Evolutionary conservation across 768 basidiomycete genomes (phyloP).

Genomic region (Sporobolomyces pararoseus): DNA sequence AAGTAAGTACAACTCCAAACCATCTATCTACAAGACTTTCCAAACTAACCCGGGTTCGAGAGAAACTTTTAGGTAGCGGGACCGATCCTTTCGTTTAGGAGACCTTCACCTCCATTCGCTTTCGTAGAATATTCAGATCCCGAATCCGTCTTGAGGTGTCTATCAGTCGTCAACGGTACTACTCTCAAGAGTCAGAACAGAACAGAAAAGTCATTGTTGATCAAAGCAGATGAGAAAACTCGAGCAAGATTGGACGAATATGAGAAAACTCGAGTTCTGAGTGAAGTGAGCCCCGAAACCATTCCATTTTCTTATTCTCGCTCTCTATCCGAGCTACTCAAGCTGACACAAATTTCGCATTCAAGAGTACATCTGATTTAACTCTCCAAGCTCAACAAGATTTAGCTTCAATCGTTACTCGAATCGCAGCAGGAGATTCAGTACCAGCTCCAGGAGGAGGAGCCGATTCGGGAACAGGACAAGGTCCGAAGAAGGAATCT

Average conservation of each 20-base stretch:
- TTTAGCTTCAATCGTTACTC: conserved; percentile 21
- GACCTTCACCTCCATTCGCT: conserved; percentile 91
- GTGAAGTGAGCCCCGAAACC: conserved; percentile 61
- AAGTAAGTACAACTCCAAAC: conserved; percentile 24
- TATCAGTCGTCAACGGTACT: conserved; percentile 62
- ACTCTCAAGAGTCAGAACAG: conserved; percentile 63
- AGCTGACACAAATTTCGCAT: too few relatives aligned
- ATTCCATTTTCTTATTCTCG: conserved; percentile 6
- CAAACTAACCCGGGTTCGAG: too few relatives aligned
- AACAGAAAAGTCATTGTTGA: conserved; percentile 65
- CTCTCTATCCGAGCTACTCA: background rate
- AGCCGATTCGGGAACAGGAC: too few relatives aligned
- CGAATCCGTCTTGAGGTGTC: conserved; percentile 76
- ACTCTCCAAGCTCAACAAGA: conserved; percentile 46
- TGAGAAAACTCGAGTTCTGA: conserved; percentile 69
- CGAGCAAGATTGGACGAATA: conserved; percentile 81
- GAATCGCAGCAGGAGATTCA: conserved; percentile 30
- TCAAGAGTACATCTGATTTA: conserved; percentile 67
- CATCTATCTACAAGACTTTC: too few relatives aligned
- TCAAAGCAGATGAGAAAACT: conserved; percentile 96
- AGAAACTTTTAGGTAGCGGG: conserved; percentile 97
- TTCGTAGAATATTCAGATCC: conserved; percentile 96
- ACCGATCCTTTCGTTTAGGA: conserved; percentile 78
- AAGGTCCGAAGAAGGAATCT: too few relatives aligned
- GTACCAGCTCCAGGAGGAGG: too few relatives aligned